phyloP scores from a whole-genome alignment of 176 grass and related monocot species.

The Carex cristatella region DNA sequence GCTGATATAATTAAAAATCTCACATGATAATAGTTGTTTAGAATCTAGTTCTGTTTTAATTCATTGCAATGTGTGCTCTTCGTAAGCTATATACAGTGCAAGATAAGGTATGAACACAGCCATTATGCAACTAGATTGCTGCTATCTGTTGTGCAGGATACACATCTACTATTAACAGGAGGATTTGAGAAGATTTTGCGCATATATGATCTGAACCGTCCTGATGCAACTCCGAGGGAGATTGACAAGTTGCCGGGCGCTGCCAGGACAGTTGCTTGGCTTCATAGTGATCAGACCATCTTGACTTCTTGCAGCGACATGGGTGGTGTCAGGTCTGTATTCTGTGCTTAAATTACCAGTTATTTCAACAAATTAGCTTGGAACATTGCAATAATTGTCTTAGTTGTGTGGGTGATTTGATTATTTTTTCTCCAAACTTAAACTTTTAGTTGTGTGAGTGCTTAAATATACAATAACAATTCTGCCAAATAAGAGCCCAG shows the following conservation, averaged over 20 bases:
- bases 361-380: neutral
- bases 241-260: slow-evolving; percentile 90
- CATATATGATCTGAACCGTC: slow-evolving; percentile 89
- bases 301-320: slow-evolving; percentile 96
- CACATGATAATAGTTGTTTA: slow-evolving; percentile 4
- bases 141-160: slow-evolving; percentile 44
- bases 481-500: no score
- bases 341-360: neutral
- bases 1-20: slow-evolving; percentile 3
- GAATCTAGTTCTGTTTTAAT: neutral
- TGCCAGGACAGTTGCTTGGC: slow-evolving; percentile 83
- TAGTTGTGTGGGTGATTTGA: neutral
- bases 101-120: neutral
- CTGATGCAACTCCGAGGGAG: slow-evolving; percentile 86
- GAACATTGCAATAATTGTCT: neutral
- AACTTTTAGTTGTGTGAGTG: neutral
- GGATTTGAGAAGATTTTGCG: slow-evolving; percentile 89
- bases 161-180: slow-evolving; percentile 83
- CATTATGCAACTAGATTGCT: neutral
- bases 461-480: no score
- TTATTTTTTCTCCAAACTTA: neutral
- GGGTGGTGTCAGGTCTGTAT: slow-evolving; percentile 80
- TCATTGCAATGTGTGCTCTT: neutral
- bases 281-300: slow-evolving; percentile 88
- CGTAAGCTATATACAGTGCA: neutral